Percentiles rank a stretch among this genome's conserved stretches.
phyloP scores from a whole-genome alignment of 2,329 filamentous ascomycete species.

The Trichoderma guizhouense region DNA sequence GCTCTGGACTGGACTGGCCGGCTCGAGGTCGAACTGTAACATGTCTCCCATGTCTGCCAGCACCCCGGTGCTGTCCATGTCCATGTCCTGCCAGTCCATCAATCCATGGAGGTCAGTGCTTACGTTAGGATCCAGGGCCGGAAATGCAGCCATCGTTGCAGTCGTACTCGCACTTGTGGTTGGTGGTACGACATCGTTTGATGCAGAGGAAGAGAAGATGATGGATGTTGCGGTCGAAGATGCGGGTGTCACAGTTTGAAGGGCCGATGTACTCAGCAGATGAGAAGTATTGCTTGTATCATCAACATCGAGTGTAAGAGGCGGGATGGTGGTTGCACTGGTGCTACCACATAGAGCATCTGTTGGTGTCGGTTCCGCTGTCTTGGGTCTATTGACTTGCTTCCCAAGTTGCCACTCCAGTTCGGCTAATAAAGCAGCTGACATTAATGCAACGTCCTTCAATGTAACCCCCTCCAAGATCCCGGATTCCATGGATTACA shows the following conservation, averaged over 20 bases:
- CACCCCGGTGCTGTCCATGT: not conserved
- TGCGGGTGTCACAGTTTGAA: not conserved
- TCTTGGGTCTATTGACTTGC: not conserved
- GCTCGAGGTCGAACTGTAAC: not conserved
- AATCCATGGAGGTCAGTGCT: not conserved
- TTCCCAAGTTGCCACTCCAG: not conserved
- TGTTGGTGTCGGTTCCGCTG: not conserved
- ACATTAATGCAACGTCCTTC: not conserved
- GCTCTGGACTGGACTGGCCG: not conserved
- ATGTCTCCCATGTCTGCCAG: not conserved
- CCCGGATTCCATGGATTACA: not conserved
- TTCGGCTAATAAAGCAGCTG: not conserved
- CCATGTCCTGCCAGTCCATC: not conserved
- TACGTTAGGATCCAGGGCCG: not conserved
- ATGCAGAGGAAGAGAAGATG: not conserved
- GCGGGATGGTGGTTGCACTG: not conserved
- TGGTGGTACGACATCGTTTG: not conserved
- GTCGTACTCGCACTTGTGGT: not conserved
- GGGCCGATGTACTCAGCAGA: not conserved
- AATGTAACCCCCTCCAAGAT: not conserved
- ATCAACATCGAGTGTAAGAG: not conserved
- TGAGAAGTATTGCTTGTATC: not conserved
- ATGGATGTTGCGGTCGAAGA: not conserved
- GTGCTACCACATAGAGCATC: not conserved
- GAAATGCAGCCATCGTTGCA: not conserved